phyloP scores from a whole-genome alignment of 352 stramenopile genomes.

The Pythium periplocum region DNA sequence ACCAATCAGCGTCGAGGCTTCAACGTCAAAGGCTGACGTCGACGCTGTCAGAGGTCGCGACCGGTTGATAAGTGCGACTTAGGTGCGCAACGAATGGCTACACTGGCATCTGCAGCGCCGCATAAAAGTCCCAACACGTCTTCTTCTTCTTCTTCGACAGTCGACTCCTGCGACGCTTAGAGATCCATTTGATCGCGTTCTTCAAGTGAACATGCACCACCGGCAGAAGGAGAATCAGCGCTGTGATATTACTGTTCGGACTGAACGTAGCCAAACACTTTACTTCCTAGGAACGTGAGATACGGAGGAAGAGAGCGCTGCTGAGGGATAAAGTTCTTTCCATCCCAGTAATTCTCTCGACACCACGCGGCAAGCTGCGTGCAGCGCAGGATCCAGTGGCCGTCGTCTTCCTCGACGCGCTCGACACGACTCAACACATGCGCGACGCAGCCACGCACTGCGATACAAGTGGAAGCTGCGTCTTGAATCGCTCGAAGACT shows the following conservation, averaged over 20 bases:
- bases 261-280: conserved; percentile 65
- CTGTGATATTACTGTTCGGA: background rate
- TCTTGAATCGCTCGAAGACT: conserved; percentile 23
- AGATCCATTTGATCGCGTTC: no score
- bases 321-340: conserved; percentile 66
- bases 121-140: no score
- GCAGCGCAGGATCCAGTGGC: conserved; percentile 67
- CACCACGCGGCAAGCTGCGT: conserved; percentile 56
- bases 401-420: conserved; percentile 54
- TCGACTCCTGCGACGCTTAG: no score
- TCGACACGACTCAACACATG: conserved; percentile 70
- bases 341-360: conserved; percentile 69
- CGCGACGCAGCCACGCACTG: conserved; percentile 48
- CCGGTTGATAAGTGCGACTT: background rate
- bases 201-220: no score
- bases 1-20: conserved; percentile 14
- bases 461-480: conserved; percentile 29
- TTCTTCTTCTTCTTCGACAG: no score
- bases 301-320: conserved; percentile 28
- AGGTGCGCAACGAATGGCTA: conserved; percentile 25
- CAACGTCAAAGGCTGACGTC: conserved; percentile 17
- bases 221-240: no score
- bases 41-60: conserved; percentile 15
- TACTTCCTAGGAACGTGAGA: conserved; percentile 81
- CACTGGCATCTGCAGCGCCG: background rate